phyloP scores from a whole-genome alignment of 2,329 filamentous ascomycete genomes.

The Pestalotiopsis sp. region DNA sequence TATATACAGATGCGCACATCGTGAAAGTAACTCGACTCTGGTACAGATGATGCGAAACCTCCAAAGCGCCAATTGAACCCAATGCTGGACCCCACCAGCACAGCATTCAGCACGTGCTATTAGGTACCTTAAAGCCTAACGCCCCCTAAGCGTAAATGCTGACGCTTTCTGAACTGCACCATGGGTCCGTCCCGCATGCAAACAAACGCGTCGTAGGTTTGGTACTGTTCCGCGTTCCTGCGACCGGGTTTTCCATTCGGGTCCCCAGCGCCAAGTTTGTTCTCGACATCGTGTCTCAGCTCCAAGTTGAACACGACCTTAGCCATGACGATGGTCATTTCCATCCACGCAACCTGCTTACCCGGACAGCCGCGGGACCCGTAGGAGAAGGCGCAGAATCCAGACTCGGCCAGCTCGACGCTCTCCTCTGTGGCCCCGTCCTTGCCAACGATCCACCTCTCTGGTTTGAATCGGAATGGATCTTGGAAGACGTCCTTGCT shows the following conservation, averaged over 20 bases:
- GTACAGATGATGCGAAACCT: neutral
- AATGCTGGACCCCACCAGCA: neutral
- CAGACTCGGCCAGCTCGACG: constrained; percentile 9
- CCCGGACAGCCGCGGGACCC: constrained; percentile 9
- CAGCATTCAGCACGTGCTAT: neutral
- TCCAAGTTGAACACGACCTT: constrained; percentile 10
- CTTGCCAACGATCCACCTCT: constrained; percentile 22
- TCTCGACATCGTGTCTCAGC: neutral
- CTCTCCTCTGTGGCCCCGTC: constrained; percentile 6
- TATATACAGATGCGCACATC: neutral
- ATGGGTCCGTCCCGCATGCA: constrained; percentile 13
- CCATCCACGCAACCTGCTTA: constrained; percentile 7
- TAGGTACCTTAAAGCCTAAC: neutral
- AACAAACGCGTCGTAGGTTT: constrained; percentile 10
- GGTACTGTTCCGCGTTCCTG: constrained; percentile 5
- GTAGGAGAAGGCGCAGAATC: constrained; percentile 5
- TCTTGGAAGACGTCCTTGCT: constrained; percentile 13
- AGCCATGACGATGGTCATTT: constrained; percentile 13
- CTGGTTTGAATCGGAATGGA: constrained; percentile 17
- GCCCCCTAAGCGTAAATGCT: neutral
- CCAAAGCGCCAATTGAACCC: neutral
- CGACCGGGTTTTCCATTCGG: neutral
- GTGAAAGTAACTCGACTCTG: no score
- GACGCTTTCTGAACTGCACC: constrained; percentile 14
- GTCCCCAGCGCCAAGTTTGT: neutral